Evolutionary conservation across 2,329 filamentous ascomycete species (phyloP), one percentile per base, ranked within the genome.

Genomic region (Byssothecium circinans): DNA sequence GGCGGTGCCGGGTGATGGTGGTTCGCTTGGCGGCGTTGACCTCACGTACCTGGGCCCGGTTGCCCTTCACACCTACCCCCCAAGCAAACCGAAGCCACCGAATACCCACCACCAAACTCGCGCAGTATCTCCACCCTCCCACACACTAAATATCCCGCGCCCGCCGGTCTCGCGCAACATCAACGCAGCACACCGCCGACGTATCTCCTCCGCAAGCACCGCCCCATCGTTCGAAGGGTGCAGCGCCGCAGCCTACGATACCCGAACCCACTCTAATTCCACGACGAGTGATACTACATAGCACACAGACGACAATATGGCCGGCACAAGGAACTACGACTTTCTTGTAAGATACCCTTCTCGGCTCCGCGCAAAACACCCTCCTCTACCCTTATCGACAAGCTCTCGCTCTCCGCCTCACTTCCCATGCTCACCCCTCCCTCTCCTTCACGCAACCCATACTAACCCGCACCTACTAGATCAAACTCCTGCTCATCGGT

Each of bases 321-420:
- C 94, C 68, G 90, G 89, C 75, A 95, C 92, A 81, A 86, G 94
- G 76, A 99, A 99, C 81, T 99, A 99, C 78, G 94, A 99, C 76
- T 97, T 97, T 76, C 82, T 99, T 77, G 92, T 97, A 86, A 70
- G 86, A 75, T 46, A 54, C 15, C 32, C 25, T 29, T 12, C 23
- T 33, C 6, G 8, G 6, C 29, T 32, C 29, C 14, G 29, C 29
- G 29, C 29, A n/a, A 20, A 29, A 4, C 29, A 37, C 32, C 19
- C 37, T 41, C 42, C 34, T n/a, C 29, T 32, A 32, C 14, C 14
- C 29, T 32, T 32, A 32, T 32, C 29, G 29, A 32, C 29, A 32
- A 32, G 29, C 29, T 5, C 7, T n/a, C n/a, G n/a, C n/a, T n/a
- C 36, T 29, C 37, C 46, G 29, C 51, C 35, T 39, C 42, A 18